These are phyloP conservation scores for Aspergillus bridgeri DNA, from an alignment of 495 filamentous ascomycete species.

Conservation along the genomic window DNA sequence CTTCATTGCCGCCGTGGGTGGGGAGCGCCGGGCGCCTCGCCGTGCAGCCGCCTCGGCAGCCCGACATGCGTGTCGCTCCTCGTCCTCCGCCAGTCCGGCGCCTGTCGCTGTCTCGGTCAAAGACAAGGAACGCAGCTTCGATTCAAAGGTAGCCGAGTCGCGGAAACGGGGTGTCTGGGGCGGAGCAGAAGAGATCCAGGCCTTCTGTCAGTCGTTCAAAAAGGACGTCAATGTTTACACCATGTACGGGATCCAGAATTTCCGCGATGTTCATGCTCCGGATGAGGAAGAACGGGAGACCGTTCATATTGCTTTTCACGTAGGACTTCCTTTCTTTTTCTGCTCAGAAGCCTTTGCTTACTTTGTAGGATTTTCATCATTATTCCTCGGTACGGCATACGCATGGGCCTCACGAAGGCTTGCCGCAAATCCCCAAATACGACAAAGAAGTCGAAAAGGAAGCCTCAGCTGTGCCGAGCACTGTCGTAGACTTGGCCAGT, in stretches of 20 bases:
- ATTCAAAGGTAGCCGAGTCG: constrained; percentile 59
- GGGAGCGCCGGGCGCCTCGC: constrained; percentile 60
- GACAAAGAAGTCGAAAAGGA: constrained; percentile 18
- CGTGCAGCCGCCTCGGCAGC: constrained; percentile 48
- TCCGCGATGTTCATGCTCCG: constrained; percentile 46
- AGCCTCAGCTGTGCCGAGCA: constrained; percentile 2
- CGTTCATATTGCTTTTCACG: constrained; percentile 69
- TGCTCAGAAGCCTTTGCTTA: neutral
- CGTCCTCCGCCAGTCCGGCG: constrained; percentile 30
- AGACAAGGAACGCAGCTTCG: constrained; percentile 61
- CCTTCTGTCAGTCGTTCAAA: constrained; percentile 61
- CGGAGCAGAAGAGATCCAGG: constrained; percentile 68
- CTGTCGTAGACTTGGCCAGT: constrained; percentile 26
- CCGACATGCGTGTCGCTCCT: constrained; percentile 35
- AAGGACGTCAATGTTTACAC: constrained; percentile 65
- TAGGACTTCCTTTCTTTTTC: constrained; percentile 35
- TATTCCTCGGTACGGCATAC: constrained; percentile 70
- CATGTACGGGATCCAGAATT: constrained; percentile 40
- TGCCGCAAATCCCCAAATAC: constrained; percentile 40
- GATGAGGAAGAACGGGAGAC: constrained; percentile 40
- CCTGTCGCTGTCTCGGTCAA: constrained; percentile 41
- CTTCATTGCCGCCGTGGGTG: constrained; percentile 61
- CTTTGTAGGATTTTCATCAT: constrained; percentile 57
- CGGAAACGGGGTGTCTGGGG: constrained; percentile 62
- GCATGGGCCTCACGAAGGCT: constrained; percentile 56